A percentile compares a stretch with the other conserved stretches of the same genome.
Conservation (phyloP, 2,329 filamentous ascomycete genomes). For the Chrysoporthe austroafricana region DNA sequence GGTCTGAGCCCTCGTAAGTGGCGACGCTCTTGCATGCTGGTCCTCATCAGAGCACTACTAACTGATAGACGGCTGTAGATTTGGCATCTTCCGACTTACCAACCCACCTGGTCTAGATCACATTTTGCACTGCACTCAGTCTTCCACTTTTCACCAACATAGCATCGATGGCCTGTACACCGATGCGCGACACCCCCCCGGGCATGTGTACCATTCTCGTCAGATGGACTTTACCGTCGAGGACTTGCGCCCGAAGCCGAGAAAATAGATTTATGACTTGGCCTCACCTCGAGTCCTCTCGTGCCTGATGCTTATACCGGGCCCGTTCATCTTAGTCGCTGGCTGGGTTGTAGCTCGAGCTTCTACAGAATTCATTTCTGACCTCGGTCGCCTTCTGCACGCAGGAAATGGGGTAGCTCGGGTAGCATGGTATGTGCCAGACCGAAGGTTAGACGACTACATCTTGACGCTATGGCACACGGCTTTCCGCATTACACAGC, state of each 20-base stretch:
- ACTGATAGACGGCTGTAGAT: conserved; percentile 52
- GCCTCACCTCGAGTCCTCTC: neutral
- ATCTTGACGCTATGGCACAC: neutral
- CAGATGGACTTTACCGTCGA: conserved; percentile 64
- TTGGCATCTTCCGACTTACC: conserved; percentile 90
- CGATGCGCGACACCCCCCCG: conserved; percentile 66
- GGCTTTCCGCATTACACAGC: neutral
- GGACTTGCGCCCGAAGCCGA: conserved; percentile 48
- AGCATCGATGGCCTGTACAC: conserved; percentile 74
- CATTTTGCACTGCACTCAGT: conserved; percentile 78
- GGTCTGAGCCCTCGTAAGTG: conserved; percentile 73
- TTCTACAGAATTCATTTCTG: too few species aligned
- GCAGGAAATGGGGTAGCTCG: neutral
- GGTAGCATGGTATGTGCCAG: neutral
- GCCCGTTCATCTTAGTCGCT: neutral
- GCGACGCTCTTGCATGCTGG: neutral
- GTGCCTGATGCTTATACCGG: neutral
- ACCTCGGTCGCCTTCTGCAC: neutral
- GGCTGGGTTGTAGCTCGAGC: neutral
- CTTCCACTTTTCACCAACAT: conserved; percentile 82
- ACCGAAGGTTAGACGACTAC: neutral
- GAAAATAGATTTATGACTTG: conserved; percentile 1
- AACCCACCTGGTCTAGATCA: conserved; percentile 87
- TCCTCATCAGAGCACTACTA: neutral
- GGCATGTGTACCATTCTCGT: conserved; percentile 71